Percentiles rank a stretch among this genome's conserved stretches.
These are phyloP conservation scores for Fusarium nodosum DNA, from an alignment of 2,329 filamentous ascomycete species.

Conservation along the genomic window DNA sequence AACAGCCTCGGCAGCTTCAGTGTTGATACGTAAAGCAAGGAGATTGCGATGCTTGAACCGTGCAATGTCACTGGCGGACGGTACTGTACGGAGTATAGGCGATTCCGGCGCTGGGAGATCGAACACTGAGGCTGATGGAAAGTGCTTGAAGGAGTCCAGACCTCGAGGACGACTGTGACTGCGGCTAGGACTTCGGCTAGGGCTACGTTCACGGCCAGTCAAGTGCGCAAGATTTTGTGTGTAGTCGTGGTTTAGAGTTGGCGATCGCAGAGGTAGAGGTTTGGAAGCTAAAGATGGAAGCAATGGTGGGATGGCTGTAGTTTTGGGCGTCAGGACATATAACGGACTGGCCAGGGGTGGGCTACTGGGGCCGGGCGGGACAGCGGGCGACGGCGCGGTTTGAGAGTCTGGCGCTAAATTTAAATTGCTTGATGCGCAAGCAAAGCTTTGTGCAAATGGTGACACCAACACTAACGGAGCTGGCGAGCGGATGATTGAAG, in stretches of 20 bases:
- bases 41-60: slow-evolving; percentile 45
- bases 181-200: slow-evolving; percentile 36
- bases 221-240: slow-evolving; percentile 27
- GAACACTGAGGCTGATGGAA: slow-evolving; percentile 17
- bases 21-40: slow-evolving; percentile 42
- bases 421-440: slow-evolving; percentile 35
- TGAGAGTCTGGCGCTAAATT: slow-evolving; percentile 35
- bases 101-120: slow-evolving; percentile 31
- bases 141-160: slow-evolving; percentile 14
- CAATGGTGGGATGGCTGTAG: slow-evolving; percentile 46
- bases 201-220: slow-evolving; percentile 32
- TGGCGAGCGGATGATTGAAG: slow-evolving; percentile 27
- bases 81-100: slow-evolving; percentile 34
- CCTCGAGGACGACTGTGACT: slow-evolving; percentile 35
- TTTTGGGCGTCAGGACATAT: slow-evolving; percentile 50
- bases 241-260: slow-evolving; percentile 31
- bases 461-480: slow-evolving; percentile 34
- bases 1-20: slow-evolving; percentile 33
- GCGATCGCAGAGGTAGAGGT: slow-evolving; percentile 28
- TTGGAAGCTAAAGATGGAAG: slow-evolving; percentile 34
- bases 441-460: slow-evolving; percentile 34
- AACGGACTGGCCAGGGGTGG: slow-evolving; percentile 38
- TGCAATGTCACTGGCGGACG: slow-evolving; percentile 43
- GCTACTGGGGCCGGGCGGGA: slow-evolving; percentile 45
- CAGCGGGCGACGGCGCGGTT: slow-evolving; percentile 43